Base-by-base conservation (phyloP, 2,329 filamentous ascomycete species). In the Purpureocillium lavendulum region DNA sequence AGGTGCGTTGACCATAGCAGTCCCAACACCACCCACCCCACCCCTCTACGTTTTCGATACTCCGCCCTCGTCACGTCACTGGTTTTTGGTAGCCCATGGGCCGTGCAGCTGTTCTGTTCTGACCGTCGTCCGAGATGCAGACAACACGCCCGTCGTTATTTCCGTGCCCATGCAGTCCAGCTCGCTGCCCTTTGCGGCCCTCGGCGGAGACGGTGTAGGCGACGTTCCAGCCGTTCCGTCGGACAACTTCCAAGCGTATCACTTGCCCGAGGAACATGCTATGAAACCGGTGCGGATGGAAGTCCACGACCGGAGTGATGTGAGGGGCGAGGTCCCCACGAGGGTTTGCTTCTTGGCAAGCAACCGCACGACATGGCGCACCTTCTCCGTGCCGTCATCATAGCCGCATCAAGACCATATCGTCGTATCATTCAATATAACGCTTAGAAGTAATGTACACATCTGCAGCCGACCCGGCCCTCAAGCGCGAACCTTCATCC, bases 271-370 rank as follows among this genome's bases (percentile, higher is more conserved):
- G 11, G 53, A 44, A 18, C 49, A 52, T 7, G 24, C 49, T 3
- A 41, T 55, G 36, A 53, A 48, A 10, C 72, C 73, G 1, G 54
- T 66, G 3, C 62, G 64, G 39, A 75, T 80, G 69, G 69, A 77
- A 44, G 65, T 75, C 7, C 65, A 69, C 36, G 64, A 64, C 28
- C 60, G 56, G 28, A 69, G 61, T 31, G 57, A 60, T 7, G 50
- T 63, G 15, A 59, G 69, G 32, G 71, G 70, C 3, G 62, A 67
- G 18, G 54, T 75, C 10, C 69, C 73, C 1, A 59, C 64, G 3
- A 62, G 74, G 36, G 57, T 77, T 4, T 74, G 70, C 43, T 53
- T 80, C 8, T 52, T 79, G 8, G 67, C 67, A 13, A 61, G 58
- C 17, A 71, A 75, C 43, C 59, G 63, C 38, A 60, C 65, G 15